Conservation (phyloP, 768 basidiomycete genomes). For the Mycena kentingensis region DNA sequence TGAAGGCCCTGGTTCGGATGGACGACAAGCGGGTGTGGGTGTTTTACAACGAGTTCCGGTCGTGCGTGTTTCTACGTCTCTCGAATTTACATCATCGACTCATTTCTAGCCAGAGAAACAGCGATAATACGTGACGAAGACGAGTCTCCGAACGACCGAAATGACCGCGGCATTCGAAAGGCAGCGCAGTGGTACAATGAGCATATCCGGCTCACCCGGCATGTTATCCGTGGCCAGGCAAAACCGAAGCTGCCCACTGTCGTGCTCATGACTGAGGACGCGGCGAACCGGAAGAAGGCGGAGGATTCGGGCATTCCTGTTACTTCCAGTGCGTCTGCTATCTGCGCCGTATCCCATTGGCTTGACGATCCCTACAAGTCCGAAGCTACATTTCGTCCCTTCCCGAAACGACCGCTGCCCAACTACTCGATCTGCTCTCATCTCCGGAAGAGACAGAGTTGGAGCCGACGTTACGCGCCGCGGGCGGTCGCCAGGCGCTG, state of each 20-base stretch:
- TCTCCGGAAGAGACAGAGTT: constrained; percentile 62
- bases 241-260: constrained; percentile 54
- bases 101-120: constrained; percentile 60
- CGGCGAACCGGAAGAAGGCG: constrained; percentile 78
- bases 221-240: constrained; percentile 52
- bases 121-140: constrained; percentile 74
- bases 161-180: constrained; percentile 92
- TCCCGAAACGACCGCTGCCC: constrained; percentile 49
- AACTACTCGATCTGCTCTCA: constrained; percentile 82
- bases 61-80: constrained; percentile 48
- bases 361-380: constrained; percentile 42
- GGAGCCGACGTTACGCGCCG: constrained; percentile 63
- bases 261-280: constrained; percentile 88
- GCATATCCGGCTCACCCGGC: constrained; percentile 61
- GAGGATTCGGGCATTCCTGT: constrained; percentile 60
- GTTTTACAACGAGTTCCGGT: constrained; percentile 85
- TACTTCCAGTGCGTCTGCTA: constrained; percentile 55
- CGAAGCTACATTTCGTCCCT: constrained; percentile 81
- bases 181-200: constrained; percentile 85
- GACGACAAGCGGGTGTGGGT: constrained; percentile 87
- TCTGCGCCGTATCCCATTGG: background rate
- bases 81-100: background rate
- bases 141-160: constrained; percentile 90
- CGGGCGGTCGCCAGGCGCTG: constrained; percentile 54
- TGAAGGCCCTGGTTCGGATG: constrained; percentile 79